These are phyloP conservation scores for Penicillium sp. DNA, from an alignment of 2,329 filamentous ascomycete species.

Conservation along the genomic window DNA sequence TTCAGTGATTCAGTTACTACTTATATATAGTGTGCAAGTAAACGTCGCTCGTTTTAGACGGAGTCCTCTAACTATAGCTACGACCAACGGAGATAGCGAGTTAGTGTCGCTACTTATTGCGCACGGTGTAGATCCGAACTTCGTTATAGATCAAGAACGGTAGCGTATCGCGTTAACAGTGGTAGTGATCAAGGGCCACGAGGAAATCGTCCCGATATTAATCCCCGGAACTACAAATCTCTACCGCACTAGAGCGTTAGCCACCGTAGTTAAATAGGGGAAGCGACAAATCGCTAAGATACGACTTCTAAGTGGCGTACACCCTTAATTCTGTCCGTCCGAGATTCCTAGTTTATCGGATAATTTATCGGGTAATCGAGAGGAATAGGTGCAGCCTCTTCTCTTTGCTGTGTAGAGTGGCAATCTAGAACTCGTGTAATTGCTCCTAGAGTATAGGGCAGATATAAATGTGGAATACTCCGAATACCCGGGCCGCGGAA, in stretches of 20 bases:
- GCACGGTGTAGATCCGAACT: too few species aligned
- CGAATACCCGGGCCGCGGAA: too few species aligned
- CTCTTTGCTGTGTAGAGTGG: neutral
- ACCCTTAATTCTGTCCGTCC: neutral
- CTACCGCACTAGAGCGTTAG: neutral
- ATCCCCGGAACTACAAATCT: neutral
- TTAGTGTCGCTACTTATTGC: too few species aligned
- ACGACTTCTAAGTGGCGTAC: neutral
- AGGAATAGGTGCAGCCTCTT: neutral
- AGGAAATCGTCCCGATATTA: too few species aligned
- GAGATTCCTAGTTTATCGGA: neutral
- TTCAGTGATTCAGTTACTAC: too few species aligned
- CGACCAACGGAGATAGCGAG: too few species aligned
- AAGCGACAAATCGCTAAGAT: neutral
- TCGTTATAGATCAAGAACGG: too few species aligned
- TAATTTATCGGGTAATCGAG: too few species aligned
- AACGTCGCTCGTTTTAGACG: too few species aligned
- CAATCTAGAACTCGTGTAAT: neutral
- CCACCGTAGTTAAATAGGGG: rapidly evolving
- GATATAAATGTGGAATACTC: neutral
- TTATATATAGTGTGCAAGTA: rapidly evolving
- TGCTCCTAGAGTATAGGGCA: neutral
- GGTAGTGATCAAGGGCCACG: too few species aligned
- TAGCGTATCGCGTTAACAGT: too few species aligned
- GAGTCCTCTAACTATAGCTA: too few species aligned